Evolutionary conservation across 495 filamentous ascomycete species (phyloP).

Genomic region (Lasiosphaeria miniovina): DNA sequence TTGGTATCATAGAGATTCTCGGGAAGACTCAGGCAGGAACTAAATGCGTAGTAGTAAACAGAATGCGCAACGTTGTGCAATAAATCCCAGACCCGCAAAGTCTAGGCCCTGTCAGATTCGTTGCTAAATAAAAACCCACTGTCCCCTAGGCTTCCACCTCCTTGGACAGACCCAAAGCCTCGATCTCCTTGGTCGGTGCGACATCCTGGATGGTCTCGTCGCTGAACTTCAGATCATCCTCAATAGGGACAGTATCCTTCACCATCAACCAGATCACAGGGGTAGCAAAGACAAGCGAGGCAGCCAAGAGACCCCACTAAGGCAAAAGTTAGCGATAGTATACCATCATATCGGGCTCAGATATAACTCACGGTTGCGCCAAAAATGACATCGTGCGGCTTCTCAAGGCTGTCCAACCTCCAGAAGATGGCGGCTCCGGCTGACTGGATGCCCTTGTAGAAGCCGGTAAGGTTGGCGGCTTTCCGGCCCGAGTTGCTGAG

Average conservation of each 20-base stretch:
- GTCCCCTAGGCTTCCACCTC: background rate
- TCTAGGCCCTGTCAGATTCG: no score
- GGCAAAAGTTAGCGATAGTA: slow-evolving; percentile 24
- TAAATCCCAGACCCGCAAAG: no score
- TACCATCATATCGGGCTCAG: background rate
- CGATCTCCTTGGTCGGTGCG: slow-evolving; percentile 14
- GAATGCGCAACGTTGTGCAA: no score
- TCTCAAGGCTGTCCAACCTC: slow-evolving; percentile 65
- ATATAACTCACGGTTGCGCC: slow-evolving; percentile 39
- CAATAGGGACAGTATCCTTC: slow-evolving; percentile 65
- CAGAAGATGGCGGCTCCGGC: slow-evolving; percentile 88
- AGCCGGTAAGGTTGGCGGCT: slow-evolving; percentile 88
- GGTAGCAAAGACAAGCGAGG: slow-evolving; percentile 67
- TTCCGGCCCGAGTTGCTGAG: slow-evolving; percentile 88
- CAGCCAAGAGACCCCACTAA: slow-evolving; percentile 71
- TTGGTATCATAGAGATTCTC: no score
- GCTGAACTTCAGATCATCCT: slow-evolving; percentile 78
- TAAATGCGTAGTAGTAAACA: no score
- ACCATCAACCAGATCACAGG: slow-evolving; percentile 79
- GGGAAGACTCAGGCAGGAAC: no score
- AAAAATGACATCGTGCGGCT: slow-evolving; percentile 63
- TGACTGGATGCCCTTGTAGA: slow-evolving; percentile 94
- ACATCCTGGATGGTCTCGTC: slow-evolving; percentile 76
- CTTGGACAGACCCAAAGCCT: background rate
- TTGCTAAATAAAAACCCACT: background rate